phyloP scores from a whole-genome alignment of 345 rosid genomes.

The Hibiscus tridactylites region DNA sequence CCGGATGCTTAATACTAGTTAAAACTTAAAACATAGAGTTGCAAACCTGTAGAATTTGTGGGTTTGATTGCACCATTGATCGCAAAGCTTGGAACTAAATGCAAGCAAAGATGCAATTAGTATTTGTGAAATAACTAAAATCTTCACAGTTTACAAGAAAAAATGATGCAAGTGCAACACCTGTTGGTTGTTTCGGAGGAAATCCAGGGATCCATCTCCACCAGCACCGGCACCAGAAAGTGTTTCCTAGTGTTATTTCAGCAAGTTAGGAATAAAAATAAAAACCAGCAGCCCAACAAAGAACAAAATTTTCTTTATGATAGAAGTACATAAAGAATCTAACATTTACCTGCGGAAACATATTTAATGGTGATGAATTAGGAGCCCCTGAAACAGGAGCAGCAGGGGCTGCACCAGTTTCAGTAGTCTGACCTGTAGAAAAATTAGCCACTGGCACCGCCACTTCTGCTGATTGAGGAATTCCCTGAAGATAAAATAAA shows the following conservation, averaged over 20 bases:
- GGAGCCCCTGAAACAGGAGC: slow-evolving; percentile 69
- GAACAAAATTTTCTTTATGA: background rate
- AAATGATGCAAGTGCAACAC: slow-evolving; percentile 24
- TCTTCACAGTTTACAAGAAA: background rate
- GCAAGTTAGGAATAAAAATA: slow-evolving; percentile 8
- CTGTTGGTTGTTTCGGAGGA: slow-evolving; percentile 91
- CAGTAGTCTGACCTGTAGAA: slow-evolving; percentile 41
- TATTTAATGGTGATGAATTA: slow-evolving; percentile 86
- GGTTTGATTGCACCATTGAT: slow-evolving; percentile 91
- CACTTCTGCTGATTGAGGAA: slow-evolving; percentile 78
- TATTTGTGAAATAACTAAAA: background rate
- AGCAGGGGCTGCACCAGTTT: slow-evolving; percentile 40
- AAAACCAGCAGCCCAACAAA: background rate
- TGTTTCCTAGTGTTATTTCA: slow-evolving; percentile 43
- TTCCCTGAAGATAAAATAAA: slow-evolving; percentile 51
- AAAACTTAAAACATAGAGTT: background rate
- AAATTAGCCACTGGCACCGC: slow-evolving; percentile 54
- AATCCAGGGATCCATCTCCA: slow-evolving; percentile 80
- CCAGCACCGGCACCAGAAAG: slow-evolving; percentile 50
- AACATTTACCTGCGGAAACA: slow-evolving; percentile 81
- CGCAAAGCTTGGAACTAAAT: slow-evolving; percentile 85
- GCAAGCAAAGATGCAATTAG: slow-evolving; percentile 1
- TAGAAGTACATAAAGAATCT: background rate
- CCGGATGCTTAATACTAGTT: background rate
- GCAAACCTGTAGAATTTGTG: slow-evolving; percentile 85